These are phyloP conservation scores for Emmonsiellopsis sp. DNA, from an alignment of 2,329 filamentous ascomycete species.

Conservation along the genomic window DNA sequence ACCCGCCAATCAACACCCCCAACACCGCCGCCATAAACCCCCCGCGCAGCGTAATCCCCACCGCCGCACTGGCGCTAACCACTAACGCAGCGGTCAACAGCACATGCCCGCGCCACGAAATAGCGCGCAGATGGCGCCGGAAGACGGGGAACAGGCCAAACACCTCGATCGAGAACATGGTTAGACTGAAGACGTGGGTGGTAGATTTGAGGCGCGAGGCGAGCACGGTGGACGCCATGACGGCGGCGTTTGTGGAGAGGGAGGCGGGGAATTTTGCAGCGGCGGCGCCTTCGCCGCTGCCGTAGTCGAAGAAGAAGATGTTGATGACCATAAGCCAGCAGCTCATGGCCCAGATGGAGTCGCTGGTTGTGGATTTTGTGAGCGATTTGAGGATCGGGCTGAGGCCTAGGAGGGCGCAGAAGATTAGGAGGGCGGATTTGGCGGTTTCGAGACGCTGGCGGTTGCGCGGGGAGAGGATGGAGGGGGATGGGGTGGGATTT, in stretches of 20 bases:
- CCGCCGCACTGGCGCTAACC: conserved; percentile 66
- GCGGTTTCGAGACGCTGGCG: conserved; percentile 65
- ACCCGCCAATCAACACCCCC: conserved; percentile 66
- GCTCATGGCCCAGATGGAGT: conserved; percentile 96
- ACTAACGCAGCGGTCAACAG: conserved; percentile 66
- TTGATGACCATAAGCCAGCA: conserved; percentile 91
- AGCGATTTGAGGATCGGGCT: conserved; percentile 94
- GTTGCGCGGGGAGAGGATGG: conserved; percentile 43
- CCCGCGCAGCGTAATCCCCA: conserved; percentile 53
- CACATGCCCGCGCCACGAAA: conserved; percentile 73
- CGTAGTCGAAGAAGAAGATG: conserved; percentile 97
- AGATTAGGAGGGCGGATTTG: conserved; percentile 88
- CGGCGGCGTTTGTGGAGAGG: conserved; percentile 85
- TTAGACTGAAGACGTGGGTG: conserved; percentile 88
- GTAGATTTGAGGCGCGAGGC: conserved; percentile 83
- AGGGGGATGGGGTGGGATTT: conserved; percentile 24
- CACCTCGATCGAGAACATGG: conserved; percentile 92
- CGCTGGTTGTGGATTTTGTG: conserved; percentile 82
- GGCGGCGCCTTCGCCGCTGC: conserved; percentile 43
- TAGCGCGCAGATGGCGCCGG: conserved; percentile 72
- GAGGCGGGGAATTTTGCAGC: conserved; percentile 47
- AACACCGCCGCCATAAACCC: conserved; percentile 49
- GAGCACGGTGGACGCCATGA: conserved; percentile 93
- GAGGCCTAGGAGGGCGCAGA: conserved; percentile 80
- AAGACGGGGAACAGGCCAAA: conserved; percentile 98